Base-by-base conservation (phyloP, 2,329 filamentous ascomycete species). In the Fusarium sp. region DNA sequence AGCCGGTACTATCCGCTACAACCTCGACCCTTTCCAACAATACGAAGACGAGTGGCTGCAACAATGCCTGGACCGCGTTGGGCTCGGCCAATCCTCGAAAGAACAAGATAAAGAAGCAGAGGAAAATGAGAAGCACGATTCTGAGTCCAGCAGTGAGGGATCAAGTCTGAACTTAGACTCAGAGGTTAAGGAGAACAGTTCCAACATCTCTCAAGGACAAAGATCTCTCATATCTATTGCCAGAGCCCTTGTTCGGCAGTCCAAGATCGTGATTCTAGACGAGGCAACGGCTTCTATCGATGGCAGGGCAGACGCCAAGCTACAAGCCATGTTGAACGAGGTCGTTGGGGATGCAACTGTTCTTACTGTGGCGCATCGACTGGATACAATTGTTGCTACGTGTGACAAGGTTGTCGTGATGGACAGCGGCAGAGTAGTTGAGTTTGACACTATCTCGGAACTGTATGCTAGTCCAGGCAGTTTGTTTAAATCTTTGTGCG, bases 361-460 rank as follows among this genome's bases (percentile, higher is more conserved):
- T 1, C 40, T 75, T 3, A 74, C 73, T 11, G 73, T 75, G 11
- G 73, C 73, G 5, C 73, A 75, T 50, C 46, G 73, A 32, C 67
- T 75, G 6, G 71, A 75, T 11, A 75, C 71, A 2, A 76, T 75
- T 7, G 35, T 76, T 33, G 43, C 61, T 33, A 81, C 69, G 9
- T 75, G 72, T 28, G 53, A 73, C 30, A 64, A 61, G 43, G 73
- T 75, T 6, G 23, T 75, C 1, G 72, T 75, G 2, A 75, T 75
- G 72, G 73, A 75, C 9, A 43, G 49, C 33, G 73, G 73, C 6
- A 61, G 28, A n/a, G 69, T 75, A 5, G 69, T 69, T 1, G 73
- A 75, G 49, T 75, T 68, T 49, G 73, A 58, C n/a, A 43, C 52
- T 6, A 68, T 72, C 15, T 53, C 52, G 4, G 38, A 46, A 3